These are phyloP conservation scores for Ananas comosus DNA, from an alignment of 176 grass and related monocot species.

Conservation along the genomic window DNA sequence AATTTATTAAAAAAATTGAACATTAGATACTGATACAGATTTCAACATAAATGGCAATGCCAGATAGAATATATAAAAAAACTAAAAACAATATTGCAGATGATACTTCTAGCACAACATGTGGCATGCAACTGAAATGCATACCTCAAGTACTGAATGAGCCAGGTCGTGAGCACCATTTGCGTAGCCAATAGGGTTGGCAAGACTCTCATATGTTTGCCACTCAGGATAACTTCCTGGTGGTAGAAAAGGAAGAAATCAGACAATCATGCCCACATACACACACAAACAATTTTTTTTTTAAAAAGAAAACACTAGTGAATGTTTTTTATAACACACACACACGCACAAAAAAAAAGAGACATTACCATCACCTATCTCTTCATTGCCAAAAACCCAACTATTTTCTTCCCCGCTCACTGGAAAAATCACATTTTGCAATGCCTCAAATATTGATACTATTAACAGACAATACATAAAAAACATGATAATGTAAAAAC, in stretches of 20 bases:
- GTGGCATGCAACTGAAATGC: constrained; percentile 3
- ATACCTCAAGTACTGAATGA: constrained; percentile 55
- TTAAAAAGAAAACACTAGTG: not conserved
- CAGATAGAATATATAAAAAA: not conserved
- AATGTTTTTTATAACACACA: not conserved
- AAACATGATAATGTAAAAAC: not conserved
- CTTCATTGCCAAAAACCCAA: constrained; percentile 53
- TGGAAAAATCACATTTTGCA: constrained; percentile 22
- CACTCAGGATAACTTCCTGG: constrained; percentile 37
- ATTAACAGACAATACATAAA: not conserved
- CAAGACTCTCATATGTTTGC: constrained; percentile 8
- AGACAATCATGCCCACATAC: not conserved
- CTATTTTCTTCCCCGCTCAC: constrained; percentile 50
- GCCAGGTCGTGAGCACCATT: constrained; percentile 55
- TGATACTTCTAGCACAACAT: not conserved
- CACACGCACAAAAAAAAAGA: not conserved
- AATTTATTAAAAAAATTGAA: too few relatives aligned
- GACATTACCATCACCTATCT: constrained; percentile 46
- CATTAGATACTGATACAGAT: too few relatives aligned
- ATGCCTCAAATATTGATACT: not conserved
- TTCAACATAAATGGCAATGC: too few relatives aligned
- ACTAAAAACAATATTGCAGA: constrained; percentile 6
- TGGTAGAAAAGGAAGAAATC: constrained; percentile 17
- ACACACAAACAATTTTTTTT: not conserved
- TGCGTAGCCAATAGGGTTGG: constrained; percentile 51